Base-by-base conservation (phyloP, 495 filamentous ascomycete genomes). In the Xylaria telfairii region DNA sequence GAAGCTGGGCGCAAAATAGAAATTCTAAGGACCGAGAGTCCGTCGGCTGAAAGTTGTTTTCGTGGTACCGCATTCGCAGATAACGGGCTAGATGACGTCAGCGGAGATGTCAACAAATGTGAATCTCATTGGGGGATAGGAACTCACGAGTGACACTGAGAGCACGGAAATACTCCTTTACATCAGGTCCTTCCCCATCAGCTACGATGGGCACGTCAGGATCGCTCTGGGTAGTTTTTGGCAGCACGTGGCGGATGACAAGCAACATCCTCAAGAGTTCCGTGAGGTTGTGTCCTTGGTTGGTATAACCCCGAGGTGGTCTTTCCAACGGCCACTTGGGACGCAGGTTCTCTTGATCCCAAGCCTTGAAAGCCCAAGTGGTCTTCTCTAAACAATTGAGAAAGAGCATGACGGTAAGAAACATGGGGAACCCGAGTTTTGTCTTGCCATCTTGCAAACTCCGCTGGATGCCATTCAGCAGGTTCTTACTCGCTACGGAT, bases 301-400 rank as follows among this genome's bases (percentile, higher is more conserved):
- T 86, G 12, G 86, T 88, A 72, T 90, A 93, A 70, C 83, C 85
- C 0, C 82, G 82, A 0, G 92, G 91, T 4, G 87, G 87, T 71
- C 89, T 88, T 72, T 92, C 89, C 21, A 96, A 81, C 1, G 93
- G 92, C 92, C 92, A 96, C 71, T 78, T 78, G 72, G 85, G 74
- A 61, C 86, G 77, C 61, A 87, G 77, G 57, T 84, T 78, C 28
- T 89, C 85, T 71, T 90, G 87, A 53, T 92, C 89, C 90, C 90
- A 93, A 0, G 86, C 89, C 42, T 89, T 90, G 83, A 92, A 94
- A 0, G 92, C 85, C 90, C 92, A 95, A 64, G 89, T 92, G n/a
- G 91, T 91, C 76, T 93, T 91, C 80, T 96, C 93, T 12, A 95
- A 87, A 68, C 92, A 93, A 77, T 91, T 92, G 46, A 96, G 82